Evolutionary conservation across 164 flowering plant species (phyloP).

Genomic region (Berberis vulgaris): DNA sequence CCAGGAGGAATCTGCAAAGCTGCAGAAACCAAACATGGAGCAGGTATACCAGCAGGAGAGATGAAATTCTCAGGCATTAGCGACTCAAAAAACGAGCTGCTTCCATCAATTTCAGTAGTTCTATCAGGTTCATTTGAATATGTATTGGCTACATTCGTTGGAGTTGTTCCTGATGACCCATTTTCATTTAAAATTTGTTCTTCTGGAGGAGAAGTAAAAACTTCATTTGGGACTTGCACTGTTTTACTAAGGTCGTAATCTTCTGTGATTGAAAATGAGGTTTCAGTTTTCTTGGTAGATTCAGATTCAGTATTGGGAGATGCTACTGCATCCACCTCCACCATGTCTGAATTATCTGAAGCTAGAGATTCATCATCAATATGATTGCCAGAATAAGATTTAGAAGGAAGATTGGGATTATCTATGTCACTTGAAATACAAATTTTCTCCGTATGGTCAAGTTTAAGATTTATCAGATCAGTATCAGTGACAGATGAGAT

Average conservation of each 20-base stretch:
- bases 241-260: constrained; percentile 18
- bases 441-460: constrained; percentile 17
- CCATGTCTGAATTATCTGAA: constrained; percentile 17
- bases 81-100: constrained; percentile 27
- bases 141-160: constrained; percentile 22
- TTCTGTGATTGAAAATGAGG: constrained; percentile 18
- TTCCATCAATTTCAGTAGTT: constrained; percentile 24
- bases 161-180: constrained; percentile 22
- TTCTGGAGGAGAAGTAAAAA: constrained; percentile 21
- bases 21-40: constrained; percentile 82
- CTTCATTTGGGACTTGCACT: constrained; percentile 22
- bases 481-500: constrained; percentile 17
- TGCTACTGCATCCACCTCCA: constrained; percentile 20
- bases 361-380: constrained; percentile 19
- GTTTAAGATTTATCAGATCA: constrained; percentile 14
- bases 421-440: constrained; percentile 17
- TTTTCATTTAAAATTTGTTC: constrained; percentile 19
- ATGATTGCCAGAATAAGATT: constrained; percentile 7
- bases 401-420: constrained; percentile 20
- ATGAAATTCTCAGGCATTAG: constrained; percentile 29
- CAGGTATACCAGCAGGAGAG: constrained; percentile 83
- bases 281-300: constrained; percentile 15
- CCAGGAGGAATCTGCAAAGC: constrained; percentile 78
- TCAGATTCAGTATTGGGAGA: constrained; percentile 22
- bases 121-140: constrained; percentile 25